Percentiles rank a stretch among this genome's conserved stretches.
Evolutionary conservation across 2,329 filamentous ascomycete species (phyloP).

Genomic region (Knufia fluminis): DNA sequence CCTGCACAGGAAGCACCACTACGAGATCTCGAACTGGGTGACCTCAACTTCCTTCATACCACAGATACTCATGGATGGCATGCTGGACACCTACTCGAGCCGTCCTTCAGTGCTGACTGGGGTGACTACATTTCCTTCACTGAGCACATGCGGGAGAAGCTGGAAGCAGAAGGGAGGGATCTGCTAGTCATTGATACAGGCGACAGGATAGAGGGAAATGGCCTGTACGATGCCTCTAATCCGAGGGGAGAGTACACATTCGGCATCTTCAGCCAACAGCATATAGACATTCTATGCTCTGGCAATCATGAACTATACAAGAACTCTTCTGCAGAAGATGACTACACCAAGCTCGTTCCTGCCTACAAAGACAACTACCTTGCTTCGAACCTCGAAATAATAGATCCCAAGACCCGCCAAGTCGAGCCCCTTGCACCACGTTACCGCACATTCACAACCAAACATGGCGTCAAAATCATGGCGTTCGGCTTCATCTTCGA

Average conservation of each 20-base stretch:
- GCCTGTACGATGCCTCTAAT: slow-evolving; percentile 78
- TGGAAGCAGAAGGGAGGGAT: slow-evolving; percentile 70
- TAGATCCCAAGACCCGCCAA: slow-evolving; percentile 61
- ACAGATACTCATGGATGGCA: slow-evolving; percentile 97
- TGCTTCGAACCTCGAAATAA: slow-evolving; percentile 86
- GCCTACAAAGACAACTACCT: slow-evolving; percentile 74
- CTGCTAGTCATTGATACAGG: slow-evolving; percentile 92
- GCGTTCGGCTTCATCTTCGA: slow-evolving; percentile 94
- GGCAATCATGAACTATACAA: slow-evolving; percentile 97
- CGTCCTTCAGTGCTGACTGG: slow-evolving; percentile 93
- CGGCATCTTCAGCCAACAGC: slow-evolving; percentile 73
- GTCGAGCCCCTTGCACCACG: slow-evolving; percentile 67
- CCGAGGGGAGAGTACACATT: slow-evolving; percentile 86
- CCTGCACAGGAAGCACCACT: slow-evolving; percentile 69
- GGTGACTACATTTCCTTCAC: slow-evolving; percentile 95
- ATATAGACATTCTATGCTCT: slow-evolving; percentile 73
- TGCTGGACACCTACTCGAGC: slow-evolving; percentile 84
- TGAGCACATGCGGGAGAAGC: slow-evolving; percentile 66
- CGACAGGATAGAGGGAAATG: slow-evolving; percentile 87
- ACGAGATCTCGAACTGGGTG: slow-evolving; percentile 78
- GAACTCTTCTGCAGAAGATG: slow-evolving; percentile 63
- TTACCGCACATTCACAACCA: slow-evolving; percentile 83
- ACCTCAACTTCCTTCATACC: slow-evolving; percentile 91
- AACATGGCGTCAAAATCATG: slow-evolving; percentile 71
- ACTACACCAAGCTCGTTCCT: slow-evolving; percentile 71